Base-by-base conservation (phyloP, 139 green algal species). In the Chlorella sp. region DNA sequence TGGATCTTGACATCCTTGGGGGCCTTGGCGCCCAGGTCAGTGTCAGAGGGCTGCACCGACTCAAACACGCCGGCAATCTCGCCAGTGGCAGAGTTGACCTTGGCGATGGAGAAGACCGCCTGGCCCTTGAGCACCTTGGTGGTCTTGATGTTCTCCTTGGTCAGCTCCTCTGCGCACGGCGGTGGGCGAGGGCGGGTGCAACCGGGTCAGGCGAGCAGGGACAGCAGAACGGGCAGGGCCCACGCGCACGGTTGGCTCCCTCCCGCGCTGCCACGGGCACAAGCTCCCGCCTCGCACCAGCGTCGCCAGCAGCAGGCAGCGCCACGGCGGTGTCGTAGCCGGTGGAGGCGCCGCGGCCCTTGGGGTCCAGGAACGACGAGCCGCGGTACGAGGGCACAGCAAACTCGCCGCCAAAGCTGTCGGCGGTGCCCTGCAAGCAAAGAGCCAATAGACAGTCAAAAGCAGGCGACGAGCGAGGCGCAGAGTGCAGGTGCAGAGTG, bases 1-100 rank as follows among this genome's bases (percentile, higher is more conserved):
- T 92, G 95, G 87, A 99, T 96, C 91, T 99, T 99, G 19, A 99
- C 84, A 67, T 99, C 96, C 92, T 99, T 99, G 76, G 96, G 94
- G 43, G 87, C 89, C 92, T 99, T 99, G 79, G 96, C 88, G 51
- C 96, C 96, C 77, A 99, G 85, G 81, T 99, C 96, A 67, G 96
- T 99, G 88, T 99, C 96, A 35, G 94, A 98, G 46, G 96, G 96
- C 94, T 99, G 96, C 76, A 99, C 93, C 79, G 79, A 93, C 92
- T 98, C 96, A 64, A 99, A 99, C 68, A 99, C 91, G 48, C 96
- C 96, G 21, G 93, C 95, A 71, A 99, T 94, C 93, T 99, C 95
- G 59, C 90, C 90, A n/a, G 91, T 98, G 8, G 72, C 80, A 23
- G 83, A 35, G 86, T 99, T 90, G 48, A 95, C 91, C 91, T 97